Evolutionary conservation across 1,284 basidiomycete species (phyloP).

Genomic region (Lentinus polychrous): DNA sequence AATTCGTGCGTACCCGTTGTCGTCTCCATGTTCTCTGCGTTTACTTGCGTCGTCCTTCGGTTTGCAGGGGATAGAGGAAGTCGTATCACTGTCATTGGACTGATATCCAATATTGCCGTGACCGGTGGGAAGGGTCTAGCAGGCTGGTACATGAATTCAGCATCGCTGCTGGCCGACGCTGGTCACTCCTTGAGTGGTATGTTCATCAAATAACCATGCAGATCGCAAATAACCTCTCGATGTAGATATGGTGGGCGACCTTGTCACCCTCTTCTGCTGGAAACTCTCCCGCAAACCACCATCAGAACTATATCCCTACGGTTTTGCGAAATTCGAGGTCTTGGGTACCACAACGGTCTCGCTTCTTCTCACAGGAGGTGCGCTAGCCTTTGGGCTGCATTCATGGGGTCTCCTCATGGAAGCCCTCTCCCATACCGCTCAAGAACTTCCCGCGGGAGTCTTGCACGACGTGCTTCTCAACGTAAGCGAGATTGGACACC

Average conservation of each 20-base stretch:
- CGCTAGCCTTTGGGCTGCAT: conserved; percentile 90
- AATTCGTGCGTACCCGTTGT: background rate
- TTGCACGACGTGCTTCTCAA: conserved; percentile 55
- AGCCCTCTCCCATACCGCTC: conserved; percentile 54
- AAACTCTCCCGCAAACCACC: conserved; percentile 78
- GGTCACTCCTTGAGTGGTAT: conserved; percentile 88
- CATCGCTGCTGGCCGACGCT: conserved; percentile 89
- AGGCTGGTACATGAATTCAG: conserved; percentile 85
- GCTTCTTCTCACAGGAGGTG: conserved; percentile 78
- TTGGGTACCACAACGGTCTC: conserved; percentile 84
- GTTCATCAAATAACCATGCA: conserved; percentile 19
- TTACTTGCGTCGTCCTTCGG: conserved; percentile 6
- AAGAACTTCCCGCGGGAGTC: conserved; percentile 48
- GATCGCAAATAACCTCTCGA: conserved; percentile 6
- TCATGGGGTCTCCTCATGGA: conserved; percentile 78
- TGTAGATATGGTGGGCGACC: conserved; percentile 80
- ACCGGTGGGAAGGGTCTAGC: conserved; percentile 82
- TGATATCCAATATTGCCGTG: conserved; percentile 81
- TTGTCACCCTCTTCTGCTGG: conserved; percentile 93
- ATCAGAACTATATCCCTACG: conserved; percentile 75
- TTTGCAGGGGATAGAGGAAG: conserved; percentile 69
- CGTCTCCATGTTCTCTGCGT: background rate
- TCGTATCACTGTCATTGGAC: conserved; percentile 78
- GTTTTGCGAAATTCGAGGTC: conserved; percentile 93
- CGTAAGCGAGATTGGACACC: conserved; percentile 48